These are phyloP conservation scores for Perilla frutescens DNA, from an alignment of 257 asterid genomes.

Conservation along the genomic window DNA sequence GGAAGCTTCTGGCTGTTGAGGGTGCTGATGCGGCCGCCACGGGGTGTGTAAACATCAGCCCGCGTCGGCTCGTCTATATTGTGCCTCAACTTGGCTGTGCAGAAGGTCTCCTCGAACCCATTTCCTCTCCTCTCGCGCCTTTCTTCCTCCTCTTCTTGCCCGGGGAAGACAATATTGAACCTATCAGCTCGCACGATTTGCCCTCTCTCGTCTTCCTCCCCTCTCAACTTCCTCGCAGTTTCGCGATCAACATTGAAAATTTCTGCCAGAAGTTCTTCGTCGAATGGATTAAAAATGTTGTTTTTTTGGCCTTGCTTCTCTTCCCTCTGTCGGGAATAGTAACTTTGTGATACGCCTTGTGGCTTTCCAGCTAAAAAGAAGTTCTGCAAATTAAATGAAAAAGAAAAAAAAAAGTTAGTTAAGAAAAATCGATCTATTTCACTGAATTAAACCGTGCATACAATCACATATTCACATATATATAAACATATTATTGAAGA, in stretches of 20 bases:
- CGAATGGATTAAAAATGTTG: conserved; percentile 49
- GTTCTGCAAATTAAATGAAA: conserved; percentile 38
- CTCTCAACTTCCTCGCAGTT: conserved; percentile 39
- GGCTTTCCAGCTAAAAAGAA: conserved; percentile 73
- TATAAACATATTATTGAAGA: background rate
- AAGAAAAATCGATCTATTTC: too few species aligned
- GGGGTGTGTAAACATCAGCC: conserved; percentile 59
- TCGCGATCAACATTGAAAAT: conserved; percentile 39
- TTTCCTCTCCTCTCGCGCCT: conserved; percentile 30
- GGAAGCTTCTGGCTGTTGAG: conserved; percentile 66
- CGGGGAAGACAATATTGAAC: conserved; percentile 44
- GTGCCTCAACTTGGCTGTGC: conserved; percentile 46
- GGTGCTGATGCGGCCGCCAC: conserved; percentile 56
- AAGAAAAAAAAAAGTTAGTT: too few species aligned
- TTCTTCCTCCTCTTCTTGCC: conserved; percentile 33
- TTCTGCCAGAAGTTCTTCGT: conserved; percentile 40
- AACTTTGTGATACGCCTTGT: conserved; percentile 31
- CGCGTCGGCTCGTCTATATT: conserved; percentile 49
- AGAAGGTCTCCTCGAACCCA: conserved; percentile 67
- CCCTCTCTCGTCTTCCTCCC: conserved; percentile 48
- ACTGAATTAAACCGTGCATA: too few species aligned
- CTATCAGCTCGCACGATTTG: conserved; percentile 50
- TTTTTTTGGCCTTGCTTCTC: conserved; percentile 21
- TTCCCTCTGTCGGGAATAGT: background rate
- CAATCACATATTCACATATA: too few species aligned